Conservation (phyloP, 768 basidiomycete species). For the Mycena haematopus region DNA sequence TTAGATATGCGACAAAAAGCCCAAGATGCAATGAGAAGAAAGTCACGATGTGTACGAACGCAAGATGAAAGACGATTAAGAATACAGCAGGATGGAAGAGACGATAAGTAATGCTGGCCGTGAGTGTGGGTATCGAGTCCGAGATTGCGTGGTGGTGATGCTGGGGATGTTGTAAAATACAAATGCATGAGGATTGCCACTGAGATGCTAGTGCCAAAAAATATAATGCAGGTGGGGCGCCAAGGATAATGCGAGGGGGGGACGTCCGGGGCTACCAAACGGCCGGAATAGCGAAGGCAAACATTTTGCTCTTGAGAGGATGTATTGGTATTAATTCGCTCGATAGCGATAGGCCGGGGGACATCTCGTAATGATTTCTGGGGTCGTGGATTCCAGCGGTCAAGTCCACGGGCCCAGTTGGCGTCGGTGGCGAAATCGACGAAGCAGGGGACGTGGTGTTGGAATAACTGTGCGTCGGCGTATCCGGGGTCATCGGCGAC, state of each 20-base stretch:
- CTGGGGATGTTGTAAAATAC: conserved; percentile 15
- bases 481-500: conserved; percentile 52
- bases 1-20: conserved; percentile 22
- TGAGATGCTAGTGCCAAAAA: conserved; percentile 15
- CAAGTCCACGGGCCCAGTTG: conserved; percentile 56
- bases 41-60: conserved; percentile 16
- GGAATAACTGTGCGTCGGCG: conserved; percentile 60
- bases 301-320: conserved; percentile 66
- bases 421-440: conserved; percentile 67
- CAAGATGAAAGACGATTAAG: conserved; percentile 21
- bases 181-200: conserved; percentile 16
- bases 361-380: conserved; percentile 40
- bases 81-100: conserved; percentile 17
- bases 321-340: conserved; percentile 42
- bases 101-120: conserved; percentile 19
- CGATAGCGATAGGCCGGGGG: conserved; percentile 46
- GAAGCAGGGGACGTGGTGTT: conserved; percentile 64
- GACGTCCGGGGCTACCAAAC: conserved; percentile 55
- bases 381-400: conserved; percentile 52
- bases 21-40: conserved; percentile 26
- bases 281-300: conserved; percentile 65
- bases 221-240: conserved; percentile 26
- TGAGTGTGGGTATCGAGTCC: conserved; percentile 27
- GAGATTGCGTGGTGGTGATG: conserved; percentile 5
- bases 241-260: conserved; percentile 32